Conservation (phyloP, 73 alveolate genomes). For the Stentor roeselii region DNA sequence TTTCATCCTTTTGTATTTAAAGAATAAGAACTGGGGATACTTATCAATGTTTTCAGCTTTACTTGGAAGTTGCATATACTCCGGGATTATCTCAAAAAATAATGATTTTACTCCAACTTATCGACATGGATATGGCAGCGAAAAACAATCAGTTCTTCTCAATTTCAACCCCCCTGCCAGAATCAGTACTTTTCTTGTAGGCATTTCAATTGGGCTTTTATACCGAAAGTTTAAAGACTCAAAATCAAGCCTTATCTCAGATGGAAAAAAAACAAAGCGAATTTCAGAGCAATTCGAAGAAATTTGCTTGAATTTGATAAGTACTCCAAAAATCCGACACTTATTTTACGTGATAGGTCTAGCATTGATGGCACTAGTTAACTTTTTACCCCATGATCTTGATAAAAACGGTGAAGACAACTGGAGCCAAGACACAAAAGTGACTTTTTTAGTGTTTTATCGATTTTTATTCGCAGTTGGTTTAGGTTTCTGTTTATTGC, state of each 20-base stretch:
- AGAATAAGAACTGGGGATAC: constrained; percentile 22
- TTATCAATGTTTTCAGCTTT: background rate
- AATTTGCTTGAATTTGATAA: background rate
- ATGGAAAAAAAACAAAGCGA: background rate
- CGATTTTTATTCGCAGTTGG: background rate
- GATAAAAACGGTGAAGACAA: background rate
- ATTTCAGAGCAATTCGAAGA: background rate
- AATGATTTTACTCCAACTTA: background rate
- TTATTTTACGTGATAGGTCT: background rate
- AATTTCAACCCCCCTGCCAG: background rate
- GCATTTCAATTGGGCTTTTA: background rate
- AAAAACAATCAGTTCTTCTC: background rate
- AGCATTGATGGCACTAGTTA: background rate
- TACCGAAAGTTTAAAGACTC: too few species aligned
- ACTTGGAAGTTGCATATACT: background rate
- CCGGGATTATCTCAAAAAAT: background rate
- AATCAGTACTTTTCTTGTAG: background rate
- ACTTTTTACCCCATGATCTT: background rate
- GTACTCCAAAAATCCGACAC: background rate
- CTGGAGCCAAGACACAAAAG: background rate
- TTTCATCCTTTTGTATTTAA: constrained; percentile 28
- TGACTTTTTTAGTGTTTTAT: background rate
- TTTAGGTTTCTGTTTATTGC: background rate
- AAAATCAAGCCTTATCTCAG: background rate
- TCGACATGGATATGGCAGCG: background rate